These are phyloP conservation scores for Fusarium bactridioides DNA, from an alignment of 2,329 filamentous ascomycete genomes.

Conservation along the genomic window DNA sequence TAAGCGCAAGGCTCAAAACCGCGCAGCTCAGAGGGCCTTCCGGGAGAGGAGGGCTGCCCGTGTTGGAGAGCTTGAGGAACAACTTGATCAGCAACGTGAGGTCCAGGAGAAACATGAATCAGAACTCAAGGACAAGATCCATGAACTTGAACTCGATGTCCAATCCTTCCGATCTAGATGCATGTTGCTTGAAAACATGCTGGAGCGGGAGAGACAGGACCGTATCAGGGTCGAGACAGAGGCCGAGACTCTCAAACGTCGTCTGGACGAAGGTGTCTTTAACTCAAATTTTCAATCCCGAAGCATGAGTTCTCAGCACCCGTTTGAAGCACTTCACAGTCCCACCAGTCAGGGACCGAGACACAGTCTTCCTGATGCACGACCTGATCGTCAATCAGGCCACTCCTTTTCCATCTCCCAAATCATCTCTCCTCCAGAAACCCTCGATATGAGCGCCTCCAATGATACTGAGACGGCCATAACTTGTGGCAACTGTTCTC, in stretches of 20 bases:
- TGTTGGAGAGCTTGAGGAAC: slow-evolving; percentile 77
- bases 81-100: slow-evolving; percentile 68
- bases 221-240: slow-evolving; percentile 55
- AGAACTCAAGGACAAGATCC: slow-evolving; percentile 65
- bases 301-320: slow-evolving; percentile 41
- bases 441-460: slow-evolving; percentile 43
- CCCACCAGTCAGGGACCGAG: slow-evolving; percentile 39
- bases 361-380: slow-evolving; percentile 41
- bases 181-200: slow-evolving; percentile 68
- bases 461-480: slow-evolving; percentile 47
- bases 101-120: slow-evolving; percentile 64
- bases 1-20: slow-evolving; percentile 93
- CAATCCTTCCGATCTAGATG: slow-evolving; percentile 71
- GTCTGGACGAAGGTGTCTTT: slow-evolving; percentile 41
- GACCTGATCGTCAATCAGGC: slow-evolving; percentile 42
- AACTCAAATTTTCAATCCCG: slow-evolving; percentile 40
- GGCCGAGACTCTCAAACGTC: slow-evolving; percentile 47
- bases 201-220: slow-evolving; percentile 65
- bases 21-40: slow-evolving; percentile 90
- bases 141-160: slow-evolving; percentile 69
- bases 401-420: slow-evolving; percentile 64
- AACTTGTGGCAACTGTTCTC: slow-evolving; percentile 65
- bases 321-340: slow-evolving; percentile 42
- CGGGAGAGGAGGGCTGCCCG: slow-evolving; percentile 85
- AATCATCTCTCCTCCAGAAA: slow-evolving; percentile 64